These are phyloP conservation scores for Porphyrellus cyaneotinctus DNA, from an alignment of 768 basidiomycete genomes.

Conservation along the genomic window DNA sequence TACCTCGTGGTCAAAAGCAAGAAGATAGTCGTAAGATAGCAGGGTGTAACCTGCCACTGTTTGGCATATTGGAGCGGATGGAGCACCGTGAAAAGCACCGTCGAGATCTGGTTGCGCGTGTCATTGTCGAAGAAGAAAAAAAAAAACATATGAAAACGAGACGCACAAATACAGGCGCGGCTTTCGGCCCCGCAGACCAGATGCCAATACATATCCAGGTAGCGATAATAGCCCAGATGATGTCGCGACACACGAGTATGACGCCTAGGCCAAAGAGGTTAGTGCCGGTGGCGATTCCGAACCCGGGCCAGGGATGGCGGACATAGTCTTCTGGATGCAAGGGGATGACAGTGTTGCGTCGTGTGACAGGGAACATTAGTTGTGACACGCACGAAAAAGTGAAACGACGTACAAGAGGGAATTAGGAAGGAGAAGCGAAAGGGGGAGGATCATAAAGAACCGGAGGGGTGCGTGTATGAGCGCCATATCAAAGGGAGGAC, in stretches of 20 bases:
- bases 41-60: slow-evolving; percentile 7
- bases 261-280: slow-evolving; percentile 59
- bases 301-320: slow-evolving; percentile 67
- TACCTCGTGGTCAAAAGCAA: slow-evolving; percentile 16
- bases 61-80: slow-evolving; percentile 46
- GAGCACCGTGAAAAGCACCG: slow-evolving; percentile 58
- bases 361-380: background rate
- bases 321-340: slow-evolving; percentile 51
- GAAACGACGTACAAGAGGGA: slow-evolving; percentile 46
- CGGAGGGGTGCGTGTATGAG: slow-evolving; percentile 88
- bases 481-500: slow-evolving; percentile 67
- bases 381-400: background rate
- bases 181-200: slow-evolving; percentile 59
- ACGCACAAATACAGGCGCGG: slow-evolving; percentile 61
- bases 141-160: no score
- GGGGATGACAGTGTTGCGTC: slow-evolving; percentile 56
- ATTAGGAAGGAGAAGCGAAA: slow-evolving; percentile 44
- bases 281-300: slow-evolving; percentile 60
- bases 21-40: slow-evolving; percentile 15
- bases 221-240: slow-evolving; percentile 73
- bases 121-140: background rate
- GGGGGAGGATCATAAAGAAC: slow-evolving; percentile 58
- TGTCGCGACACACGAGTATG: slow-evolving; percentile 53
- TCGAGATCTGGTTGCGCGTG: slow-evolving; percentile 43
- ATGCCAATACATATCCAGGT: slow-evolving; percentile 71